Percentiles rank a stretch among this genome's conserved stretches.
phyloP scores from a whole-genome alignment of 768 basidiomycete species.

The Boletus rufocinnamomeus region DNA sequence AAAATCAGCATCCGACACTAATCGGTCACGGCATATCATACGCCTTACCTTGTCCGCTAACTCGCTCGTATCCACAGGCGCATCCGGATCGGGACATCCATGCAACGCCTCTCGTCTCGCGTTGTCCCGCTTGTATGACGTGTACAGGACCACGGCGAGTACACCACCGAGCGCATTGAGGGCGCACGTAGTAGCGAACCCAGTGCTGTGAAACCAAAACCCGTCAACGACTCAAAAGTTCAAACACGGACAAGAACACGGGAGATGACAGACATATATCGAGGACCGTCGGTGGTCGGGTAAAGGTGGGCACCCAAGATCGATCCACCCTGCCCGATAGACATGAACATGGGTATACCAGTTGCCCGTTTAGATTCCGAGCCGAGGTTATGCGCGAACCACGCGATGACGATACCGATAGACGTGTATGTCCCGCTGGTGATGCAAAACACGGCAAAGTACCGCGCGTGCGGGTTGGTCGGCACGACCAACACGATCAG shows the following conservation, averaged over 20 bases:
- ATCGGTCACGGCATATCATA: too few species aligned
- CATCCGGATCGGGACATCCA: conserved; percentile 48
- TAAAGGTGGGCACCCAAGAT: conserved; percentile 76
- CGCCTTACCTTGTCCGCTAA: conserved; percentile 62
- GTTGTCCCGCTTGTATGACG: conserved; percentile 66
- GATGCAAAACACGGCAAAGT: conserved; percentile 79
- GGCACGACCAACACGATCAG: conserved; percentile 58
- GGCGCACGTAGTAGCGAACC: conserved; percentile 54
- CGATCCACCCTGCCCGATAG: conserved; percentile 78
- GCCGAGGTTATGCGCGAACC: conserved; percentile 79
- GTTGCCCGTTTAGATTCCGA: conserved; percentile 78
- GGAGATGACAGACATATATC: conserved; percentile 50
- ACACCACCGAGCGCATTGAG: conserved; percentile 20
- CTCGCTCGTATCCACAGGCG: conserved; percentile 58
- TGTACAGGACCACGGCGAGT: conserved; percentile 49
- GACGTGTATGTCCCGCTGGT: conserved; percentile 76
- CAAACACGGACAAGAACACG: background rate
- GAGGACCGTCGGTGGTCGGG: conserved; percentile 62
- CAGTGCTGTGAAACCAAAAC: conserved; percentile 37
- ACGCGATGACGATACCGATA: conserved; percentile 73
- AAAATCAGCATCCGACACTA: background rate
- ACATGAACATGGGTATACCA: conserved; percentile 77
- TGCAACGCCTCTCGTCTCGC: conserved; percentile 50
- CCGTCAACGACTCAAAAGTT: background rate
- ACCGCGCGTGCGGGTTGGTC: conserved; percentile 60